Evolutionary conservation across 1,284 basidiomycete genomes (phyloP).

Genomic region (Mycena sp.): DNA sequence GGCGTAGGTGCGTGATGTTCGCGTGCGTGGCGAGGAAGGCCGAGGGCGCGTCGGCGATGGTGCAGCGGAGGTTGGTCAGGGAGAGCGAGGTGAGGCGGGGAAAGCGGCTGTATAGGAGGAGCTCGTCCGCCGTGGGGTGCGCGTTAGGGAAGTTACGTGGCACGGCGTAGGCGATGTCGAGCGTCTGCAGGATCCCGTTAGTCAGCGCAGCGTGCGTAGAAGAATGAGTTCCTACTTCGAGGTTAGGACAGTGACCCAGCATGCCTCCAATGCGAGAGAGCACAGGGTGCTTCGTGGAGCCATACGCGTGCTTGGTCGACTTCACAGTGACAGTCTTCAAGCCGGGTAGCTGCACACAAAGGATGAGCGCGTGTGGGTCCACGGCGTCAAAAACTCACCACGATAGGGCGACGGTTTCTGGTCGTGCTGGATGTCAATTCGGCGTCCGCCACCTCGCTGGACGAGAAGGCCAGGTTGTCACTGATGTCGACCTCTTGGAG

Average conservation of each 20-base stretch:
- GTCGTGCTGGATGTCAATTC: constrained; percentile 22
- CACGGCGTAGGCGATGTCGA: constrained; percentile 57
- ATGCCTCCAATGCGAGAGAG: constrained; percentile 58
- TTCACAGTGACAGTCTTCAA: constrained; percentile 56
- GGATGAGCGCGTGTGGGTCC: not conserved
- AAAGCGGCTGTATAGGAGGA: constrained; percentile 66
- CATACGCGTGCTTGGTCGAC: constrained; percentile 63
- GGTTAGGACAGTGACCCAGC: constrained; percentile 62
- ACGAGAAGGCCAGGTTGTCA: constrained; percentile 62
- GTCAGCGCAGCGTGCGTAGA: constrained; percentile 7
- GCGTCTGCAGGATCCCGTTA: constrained; percentile 31
- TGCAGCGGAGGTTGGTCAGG: constrained; percentile 61
- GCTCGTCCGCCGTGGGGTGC: constrained; percentile 59
- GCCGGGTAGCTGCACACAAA: constrained; percentile 49
- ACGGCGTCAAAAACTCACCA: constrained; percentile 34
- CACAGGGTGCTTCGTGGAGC: constrained; percentile 60
- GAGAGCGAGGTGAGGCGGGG: constrained; percentile 59
- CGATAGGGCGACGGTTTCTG: constrained; percentile 35
- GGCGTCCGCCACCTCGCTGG: constrained; percentile 35
- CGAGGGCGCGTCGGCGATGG: constrained; percentile 51
- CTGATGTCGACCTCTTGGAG: constrained; percentile 59
- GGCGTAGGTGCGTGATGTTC: constrained; percentile 61
- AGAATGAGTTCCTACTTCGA: constrained; percentile 44
- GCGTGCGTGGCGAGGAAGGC: constrained; percentile 61
- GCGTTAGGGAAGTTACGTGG: constrained; percentile 39